Evolutionary conservation across 2,329 filamentous ascomycete genomes (phyloP).

Genomic region (Clarireedia paspali): DNA sequence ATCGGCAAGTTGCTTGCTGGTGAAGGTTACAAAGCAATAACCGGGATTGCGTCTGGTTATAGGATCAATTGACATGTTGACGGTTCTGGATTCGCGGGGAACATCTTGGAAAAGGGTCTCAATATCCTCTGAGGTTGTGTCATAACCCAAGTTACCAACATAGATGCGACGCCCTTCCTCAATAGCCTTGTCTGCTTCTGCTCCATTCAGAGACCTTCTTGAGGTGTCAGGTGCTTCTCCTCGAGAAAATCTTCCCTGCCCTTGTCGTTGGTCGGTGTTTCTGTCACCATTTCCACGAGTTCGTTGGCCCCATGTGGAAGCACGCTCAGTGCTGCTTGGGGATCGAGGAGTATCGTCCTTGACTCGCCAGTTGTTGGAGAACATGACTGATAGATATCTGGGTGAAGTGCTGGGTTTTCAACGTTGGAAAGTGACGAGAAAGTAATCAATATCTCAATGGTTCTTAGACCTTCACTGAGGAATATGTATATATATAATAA

Average conservation of each 20-base stretch:
- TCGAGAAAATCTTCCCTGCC: slow-evolving; percentile 7
- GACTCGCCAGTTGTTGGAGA: slow-evolving; percentile 23
- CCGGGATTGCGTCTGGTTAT: slow-evolving; percentile 62
- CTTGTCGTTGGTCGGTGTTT: neutral
- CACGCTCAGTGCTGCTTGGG: neutral
- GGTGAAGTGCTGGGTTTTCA: neutral
- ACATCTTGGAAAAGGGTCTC: slow-evolving; percentile 37
- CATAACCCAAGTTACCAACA: slow-evolving; percentile 47
- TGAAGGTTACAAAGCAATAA: slow-evolving; percentile 68
- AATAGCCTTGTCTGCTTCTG: slow-evolving; percentile 17
- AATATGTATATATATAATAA: no score
- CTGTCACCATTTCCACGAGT: slow-evolving; percentile 2
- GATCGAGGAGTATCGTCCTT: slow-evolving; percentile 16
- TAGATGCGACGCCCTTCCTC: slow-evolving; percentile 35
- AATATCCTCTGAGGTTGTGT: slow-evolving; percentile 42
- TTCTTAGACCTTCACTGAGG: neutral
- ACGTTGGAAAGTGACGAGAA: neutral
- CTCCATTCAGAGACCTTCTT: slow-evolving; percentile 14
- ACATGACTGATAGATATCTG: slow-evolving; percentile 12
- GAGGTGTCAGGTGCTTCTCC: slow-evolving; percentile 5
- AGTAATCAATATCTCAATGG: neutral
- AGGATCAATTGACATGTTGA: slow-evolving; percentile 63
- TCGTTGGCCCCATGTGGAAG: slow-evolving; percentile 3
- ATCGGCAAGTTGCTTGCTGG: slow-evolving; percentile 47
- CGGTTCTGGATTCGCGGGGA: slow-evolving; percentile 40